Base-by-base conservation (phyloP, 2,329 filamentous ascomycete genomes). In the Fusarium denticulatum region DNA sequence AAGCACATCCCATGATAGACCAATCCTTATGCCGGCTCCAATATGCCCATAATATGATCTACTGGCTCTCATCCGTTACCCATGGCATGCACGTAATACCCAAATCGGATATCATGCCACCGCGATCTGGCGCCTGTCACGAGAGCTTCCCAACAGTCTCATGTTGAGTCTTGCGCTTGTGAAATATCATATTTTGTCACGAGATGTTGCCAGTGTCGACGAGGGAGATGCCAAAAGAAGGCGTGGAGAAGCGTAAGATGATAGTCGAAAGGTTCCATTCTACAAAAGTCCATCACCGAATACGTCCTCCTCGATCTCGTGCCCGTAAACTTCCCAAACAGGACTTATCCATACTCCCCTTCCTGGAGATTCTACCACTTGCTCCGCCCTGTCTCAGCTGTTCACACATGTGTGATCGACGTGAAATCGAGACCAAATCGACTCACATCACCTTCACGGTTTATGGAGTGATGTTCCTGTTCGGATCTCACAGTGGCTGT, bases 391-490 rank as follows among this genome's bases (percentile, higher is more conserved):
- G 24, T 34, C 46, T 64, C 65, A 47, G 47, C 42, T 69, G n/a
- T 36, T 53, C n/a, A 22, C n/a, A 26, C 15, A 47, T 32, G 28
- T 32, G 24, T 69, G 42, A 40, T 64, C 42, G 46, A 53, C 26
- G 37, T 46, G 22, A 37, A 46, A 47, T 59, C 40, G 39, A 69
- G 60, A 53, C 37, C 42, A 24, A 47, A 26, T 65, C 26, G 52
- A 46, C 59, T 60, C 39, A 37, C 40, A 62, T 67, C 62, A 49
- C 46, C 49, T 62, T 66, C 58, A 74, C 42, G 42, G 60, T 62
- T 47, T 42, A 77, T 76, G 64, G 57, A 60, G 60, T 72, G 74
- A 76, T 70, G 72, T 74, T 72, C 60, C 50, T 67, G 71, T 68
- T 43, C 22, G 67, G 67, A 77, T 73, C 64, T 67, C 40, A 63